Evolutionary conservation across 495 filamentous ascomycete species (phyloP).

Genomic region (Astrocystis sublimbata): DNA sequence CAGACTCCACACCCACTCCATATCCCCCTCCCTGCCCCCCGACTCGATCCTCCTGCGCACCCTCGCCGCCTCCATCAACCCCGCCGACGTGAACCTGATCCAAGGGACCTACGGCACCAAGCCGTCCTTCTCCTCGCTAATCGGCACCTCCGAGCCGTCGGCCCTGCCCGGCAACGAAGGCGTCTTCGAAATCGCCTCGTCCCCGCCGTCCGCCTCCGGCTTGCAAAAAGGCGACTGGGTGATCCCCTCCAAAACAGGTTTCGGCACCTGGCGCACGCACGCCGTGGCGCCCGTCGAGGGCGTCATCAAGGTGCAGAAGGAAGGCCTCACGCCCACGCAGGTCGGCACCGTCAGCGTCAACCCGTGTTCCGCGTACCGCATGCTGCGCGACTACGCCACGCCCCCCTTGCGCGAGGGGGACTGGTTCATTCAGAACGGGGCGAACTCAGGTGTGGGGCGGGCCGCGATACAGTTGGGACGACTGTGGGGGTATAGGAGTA

Average conservation of each 20-base stretch:
- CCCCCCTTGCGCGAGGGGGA: constrained; percentile 55
- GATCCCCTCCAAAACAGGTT: constrained; percentile 74
- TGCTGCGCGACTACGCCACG: constrained; percentile 79
- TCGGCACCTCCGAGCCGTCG: constrained; percentile 72
- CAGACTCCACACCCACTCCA: constrained; percentile 79
- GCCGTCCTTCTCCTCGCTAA: constrained; percentile 67
- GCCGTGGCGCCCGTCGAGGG: constrained; percentile 61
- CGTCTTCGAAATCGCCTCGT: constrained; percentile 76
- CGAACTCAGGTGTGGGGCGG: constrained; percentile 87
- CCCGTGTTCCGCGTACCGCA: constrained; percentile 87
- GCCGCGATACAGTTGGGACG: constrained; percentile 81
- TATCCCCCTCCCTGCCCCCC: constrained; percentile 74
- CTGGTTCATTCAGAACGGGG: constrained; percentile 97
- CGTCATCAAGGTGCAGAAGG: constrained; percentile 66
- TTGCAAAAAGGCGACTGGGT: constrained; percentile 80
- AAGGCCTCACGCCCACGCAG: constrained; percentile 69
- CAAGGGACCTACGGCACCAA: constrained; percentile 94
- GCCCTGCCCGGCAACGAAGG: constrained; percentile 78
- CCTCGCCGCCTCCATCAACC: constrained; percentile 90
- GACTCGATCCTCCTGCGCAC: constrained; percentile 64
- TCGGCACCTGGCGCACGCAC: constrained; percentile 94
- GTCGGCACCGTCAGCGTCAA: constrained; percentile 87
- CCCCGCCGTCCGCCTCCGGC: constrained; percentile 13
- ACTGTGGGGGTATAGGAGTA: constrained; percentile 81
- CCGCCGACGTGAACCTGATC: constrained; percentile 90